Evolutionary conservation across 257 asterid species (phyloP).

Genomic region (Przewalskia tangutica): DNA sequence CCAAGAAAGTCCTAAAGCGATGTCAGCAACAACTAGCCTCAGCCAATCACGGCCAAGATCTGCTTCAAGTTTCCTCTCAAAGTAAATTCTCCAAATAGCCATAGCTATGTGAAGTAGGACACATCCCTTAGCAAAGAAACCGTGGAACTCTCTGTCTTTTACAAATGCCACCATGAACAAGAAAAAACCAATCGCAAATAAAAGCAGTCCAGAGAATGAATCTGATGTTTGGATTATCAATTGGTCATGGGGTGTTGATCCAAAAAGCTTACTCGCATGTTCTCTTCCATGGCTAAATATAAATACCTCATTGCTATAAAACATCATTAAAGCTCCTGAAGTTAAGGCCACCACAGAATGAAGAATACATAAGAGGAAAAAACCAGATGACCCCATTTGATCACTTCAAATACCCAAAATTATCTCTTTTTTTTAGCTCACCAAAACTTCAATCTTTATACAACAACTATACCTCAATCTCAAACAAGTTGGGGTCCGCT

Average conservation of each 20-base stretch:
- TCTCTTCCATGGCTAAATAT: constrained; percentile 85
- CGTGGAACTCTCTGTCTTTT: constrained; percentile 69
- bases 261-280: constrained; percentile 65
- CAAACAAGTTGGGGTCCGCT: too few relatives aligned
- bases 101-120: constrained; percentile 65
- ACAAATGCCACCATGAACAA: constrained; percentile 95
- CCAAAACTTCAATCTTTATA: constrained; percentile 19
- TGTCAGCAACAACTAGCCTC: constrained; percentile 70
- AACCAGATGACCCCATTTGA: constrained; percentile 60
- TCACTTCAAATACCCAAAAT: neutral
- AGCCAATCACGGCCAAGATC: constrained; percentile 85
- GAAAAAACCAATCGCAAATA: constrained; percentile 66
- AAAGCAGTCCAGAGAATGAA: constrained; percentile 78
- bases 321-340: constrained; percentile 82
- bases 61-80: constrained; percentile 73
- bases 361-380: constrained; percentile 58
- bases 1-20: constrained; percentile 71
- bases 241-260: constrained; percentile 89
- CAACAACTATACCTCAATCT: too few relatives aligned
- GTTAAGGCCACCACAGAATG: constrained; percentile 73
- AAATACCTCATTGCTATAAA: constrained; percentile 49
- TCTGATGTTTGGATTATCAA: constrained; percentile 76
- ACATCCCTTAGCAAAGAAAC: constrained; percentile 75
- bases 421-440: neutral
- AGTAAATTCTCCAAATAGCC: constrained; percentile 85